Evolutionary conservation across 148 eudicot genomes (phyloP).

Genomic region (Nyssa sinensis): DNA sequence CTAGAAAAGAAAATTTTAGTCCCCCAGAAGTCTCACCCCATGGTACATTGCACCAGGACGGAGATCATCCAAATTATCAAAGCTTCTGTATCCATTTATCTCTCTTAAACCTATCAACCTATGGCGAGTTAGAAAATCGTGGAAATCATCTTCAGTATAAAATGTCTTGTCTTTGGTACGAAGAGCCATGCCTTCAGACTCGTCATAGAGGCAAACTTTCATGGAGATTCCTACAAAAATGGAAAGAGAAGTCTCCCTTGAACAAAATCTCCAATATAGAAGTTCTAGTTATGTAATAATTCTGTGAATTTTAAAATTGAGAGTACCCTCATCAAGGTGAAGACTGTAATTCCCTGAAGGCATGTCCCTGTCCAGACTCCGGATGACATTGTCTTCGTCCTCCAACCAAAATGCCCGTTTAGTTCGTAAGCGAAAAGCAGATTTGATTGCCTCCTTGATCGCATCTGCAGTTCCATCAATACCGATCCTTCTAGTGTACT

Average conservation of each 20-base stretch:
- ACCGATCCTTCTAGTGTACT: slow-evolving; percentile 51
- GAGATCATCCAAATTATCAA: slow-evolving; percentile 62
- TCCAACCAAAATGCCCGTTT: slow-evolving; percentile 73
- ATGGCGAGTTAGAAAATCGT: slow-evolving; percentile 48
- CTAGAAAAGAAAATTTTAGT: slow-evolving; percentile 7
- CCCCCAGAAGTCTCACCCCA: slow-evolving; percentile 38
- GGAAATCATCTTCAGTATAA: slow-evolving; percentile 59
- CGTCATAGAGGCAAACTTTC: slow-evolving; percentile 61
- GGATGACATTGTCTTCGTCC: slow-evolving; percentile 59
- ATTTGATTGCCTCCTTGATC: slow-evolving; percentile 65
- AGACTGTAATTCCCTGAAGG: slow-evolving; percentile 55
- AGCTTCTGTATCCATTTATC: slow-evolving; percentile 43
- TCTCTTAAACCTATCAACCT: slow-evolving; percentile 58
- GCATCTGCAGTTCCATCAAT: slow-evolving; percentile 65
- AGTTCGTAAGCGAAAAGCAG: slow-evolving; percentile 62
- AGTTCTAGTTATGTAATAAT: background rate
- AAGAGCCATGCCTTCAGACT: slow-evolving; percentile 35
- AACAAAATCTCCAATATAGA: background rate
- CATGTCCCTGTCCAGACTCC: slow-evolving; percentile 67
- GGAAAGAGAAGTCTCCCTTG: background rate
- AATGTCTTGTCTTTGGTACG: slow-evolving; percentile 60
- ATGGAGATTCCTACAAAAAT: slow-evolving; percentile 29
- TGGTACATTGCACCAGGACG: slow-evolving; percentile 53
- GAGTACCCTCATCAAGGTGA: slow-evolving; percentile 60
- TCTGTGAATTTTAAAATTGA: background rate